phyloP scores from a whole-genome alignment of 176 grass and related monocot genomes.

The Musa schizocarpa region DNA sequence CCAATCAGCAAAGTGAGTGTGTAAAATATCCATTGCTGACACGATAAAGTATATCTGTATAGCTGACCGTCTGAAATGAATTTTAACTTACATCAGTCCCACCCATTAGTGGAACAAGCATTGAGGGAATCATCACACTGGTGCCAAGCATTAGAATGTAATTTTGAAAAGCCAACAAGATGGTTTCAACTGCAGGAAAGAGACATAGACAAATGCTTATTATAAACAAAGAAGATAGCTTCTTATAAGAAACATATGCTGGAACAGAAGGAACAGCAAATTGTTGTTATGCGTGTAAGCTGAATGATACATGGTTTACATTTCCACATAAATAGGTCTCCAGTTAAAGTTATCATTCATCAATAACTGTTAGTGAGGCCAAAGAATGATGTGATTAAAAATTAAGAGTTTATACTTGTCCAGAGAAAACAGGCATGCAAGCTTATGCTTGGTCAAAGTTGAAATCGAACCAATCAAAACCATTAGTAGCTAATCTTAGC shows the following conservation, averaged over 20 bases:
- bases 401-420: no score
- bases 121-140: slow-evolving; percentile 19
- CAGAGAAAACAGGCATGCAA: no score
- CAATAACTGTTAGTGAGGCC: background rate
- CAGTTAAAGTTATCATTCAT: background rate
- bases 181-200: slow-evolving; percentile 10
- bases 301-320: background rate
- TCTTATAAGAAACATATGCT: background rate
- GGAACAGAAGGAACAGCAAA: background rate
- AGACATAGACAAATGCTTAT: background rate
- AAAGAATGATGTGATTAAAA: no score
- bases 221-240: background rate
- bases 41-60: no score
- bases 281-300: background rate
- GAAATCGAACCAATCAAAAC: no score
- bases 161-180: slow-evolving; percentile 12
- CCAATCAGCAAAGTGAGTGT: background rate
- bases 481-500: no score
- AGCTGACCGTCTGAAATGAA: background rate
- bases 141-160: slow-evolving; percentile 15
- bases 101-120: slow-evolving; percentile 10
- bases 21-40: no score
- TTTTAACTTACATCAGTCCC: slow-evolving; percentile 15
- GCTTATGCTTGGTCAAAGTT: no score
- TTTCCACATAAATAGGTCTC: background rate